phyloP scores from a whole-genome alignment of 768 basidiomycete species.

The Exidia glandulosa region DNA sequence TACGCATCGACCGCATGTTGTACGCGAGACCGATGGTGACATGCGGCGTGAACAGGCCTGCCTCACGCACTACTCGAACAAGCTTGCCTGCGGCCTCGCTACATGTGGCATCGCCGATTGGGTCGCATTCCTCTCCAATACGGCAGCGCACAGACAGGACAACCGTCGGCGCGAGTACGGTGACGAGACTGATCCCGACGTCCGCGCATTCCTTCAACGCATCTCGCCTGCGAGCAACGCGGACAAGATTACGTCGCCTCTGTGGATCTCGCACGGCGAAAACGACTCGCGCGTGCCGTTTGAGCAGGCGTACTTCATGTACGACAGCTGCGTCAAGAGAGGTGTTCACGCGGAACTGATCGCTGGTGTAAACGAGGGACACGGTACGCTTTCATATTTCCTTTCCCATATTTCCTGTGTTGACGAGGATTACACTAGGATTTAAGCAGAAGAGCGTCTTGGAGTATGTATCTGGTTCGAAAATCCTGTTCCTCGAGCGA shows the following conservation, averaged over 20 bases:
- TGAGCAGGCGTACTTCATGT: constrained; percentile 29
- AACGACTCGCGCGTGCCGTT: constrained; percentile 29
- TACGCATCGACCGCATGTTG: constrained; percentile 8
- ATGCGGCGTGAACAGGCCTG: constrained; percentile 19
- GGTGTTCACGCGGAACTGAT: constrained; percentile 25
- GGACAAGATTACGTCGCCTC: constrained; percentile 24
- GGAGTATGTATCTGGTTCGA: constrained; percentile 30
- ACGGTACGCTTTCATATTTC: constrained; percentile 19
- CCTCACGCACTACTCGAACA: constrained; percentile 29
- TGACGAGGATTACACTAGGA: constrained; percentile 17
- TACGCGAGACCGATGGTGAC: not conserved
- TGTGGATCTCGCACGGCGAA: constrained; percentile 33
- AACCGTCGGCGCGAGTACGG: constrained; percentile 29
- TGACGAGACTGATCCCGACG: constrained; percentile 26
- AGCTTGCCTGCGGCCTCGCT: constrained; percentile 29
- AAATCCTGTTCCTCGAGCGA: constrained; percentile 27
- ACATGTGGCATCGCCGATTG: constrained; percentile 31
- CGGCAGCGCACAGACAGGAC: constrained; percentile 25
- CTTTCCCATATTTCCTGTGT: constrained; percentile 1
- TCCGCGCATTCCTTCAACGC: constrained; percentile 26
- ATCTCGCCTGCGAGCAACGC: constrained; percentile 30
- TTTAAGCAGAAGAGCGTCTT: constrained; percentile 35
- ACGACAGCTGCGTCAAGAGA: constrained; percentile 19
- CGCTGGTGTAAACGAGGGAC: constrained; percentile 31
- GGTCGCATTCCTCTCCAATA: constrained; percentile 32